A percentile compares a stretch with the other conserved stretches of the same genome.
These are phyloP conservation scores for Yarrowia sp. DNA, from an alignment of 805 yeast species.

Conservation along the genomic window DNA sequence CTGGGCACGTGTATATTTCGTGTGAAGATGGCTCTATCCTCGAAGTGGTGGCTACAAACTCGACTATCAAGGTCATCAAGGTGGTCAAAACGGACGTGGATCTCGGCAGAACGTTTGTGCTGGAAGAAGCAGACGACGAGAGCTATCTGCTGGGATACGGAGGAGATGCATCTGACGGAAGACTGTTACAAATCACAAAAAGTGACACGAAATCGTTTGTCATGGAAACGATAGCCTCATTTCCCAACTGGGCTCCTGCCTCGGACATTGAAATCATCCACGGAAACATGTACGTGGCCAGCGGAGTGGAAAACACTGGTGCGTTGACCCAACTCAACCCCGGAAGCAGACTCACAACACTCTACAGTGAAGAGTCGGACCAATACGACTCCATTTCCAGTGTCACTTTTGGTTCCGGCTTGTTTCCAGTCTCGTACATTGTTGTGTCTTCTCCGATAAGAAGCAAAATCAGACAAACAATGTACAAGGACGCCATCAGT, in stretches of 20 bases:
- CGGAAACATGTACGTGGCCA: conserved; percentile 5
- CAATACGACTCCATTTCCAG: neutral
- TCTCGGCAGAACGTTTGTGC: neutral
- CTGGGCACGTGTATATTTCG: neutral
- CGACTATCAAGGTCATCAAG: neutral
- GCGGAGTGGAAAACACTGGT: conserved; percentile 7
- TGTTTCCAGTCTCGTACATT: neutral
- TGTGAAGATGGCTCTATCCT: conserved; percentile 14
- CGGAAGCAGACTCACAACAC: neutral
- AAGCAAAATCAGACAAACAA: conserved; percentile 12
- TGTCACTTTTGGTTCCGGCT: neutral
- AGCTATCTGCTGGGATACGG: conserved; percentile 17
- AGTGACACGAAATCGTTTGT: neutral
- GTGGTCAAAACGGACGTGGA: neutral
- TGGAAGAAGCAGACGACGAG: conserved; percentile 12
- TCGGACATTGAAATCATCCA: conserved; percentile 14
- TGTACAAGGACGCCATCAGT: conserved; percentile 10
- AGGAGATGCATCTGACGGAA: conserved; percentile 11
- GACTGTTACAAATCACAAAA: neutral
- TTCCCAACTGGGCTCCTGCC: conserved; percentile 23
- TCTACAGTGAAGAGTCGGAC: conserved; percentile 7
- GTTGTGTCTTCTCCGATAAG: conserved; percentile 14
- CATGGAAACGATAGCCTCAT: conserved; percentile 1
- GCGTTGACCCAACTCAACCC: neutral
- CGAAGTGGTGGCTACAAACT: neutral